Evolutionary conservation across 208 protist species (phyloP), one percentile per base, ranked within the genome.

Genomic region (Trypanosoma melophagium): DNA sequence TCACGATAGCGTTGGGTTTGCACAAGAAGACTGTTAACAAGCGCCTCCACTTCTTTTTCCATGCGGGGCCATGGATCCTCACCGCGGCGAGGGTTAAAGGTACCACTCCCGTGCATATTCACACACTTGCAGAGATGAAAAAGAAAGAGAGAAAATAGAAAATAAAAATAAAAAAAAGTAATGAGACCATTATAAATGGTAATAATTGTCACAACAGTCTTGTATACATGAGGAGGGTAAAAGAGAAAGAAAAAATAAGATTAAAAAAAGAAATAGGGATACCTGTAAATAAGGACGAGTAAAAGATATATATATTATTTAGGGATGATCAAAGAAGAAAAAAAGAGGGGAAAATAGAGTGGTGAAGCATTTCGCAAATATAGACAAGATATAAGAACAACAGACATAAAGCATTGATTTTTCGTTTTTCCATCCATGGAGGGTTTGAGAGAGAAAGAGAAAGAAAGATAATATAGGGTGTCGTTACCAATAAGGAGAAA

Each of bases 51-150:
- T 54, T 95, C 81, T 55, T 78, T 79, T 79, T 91, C 86, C 84
- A 95, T 91, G 59, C 83, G 71, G 16, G 82, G 86, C 86, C 86
- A 95, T 31, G 89, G 86, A 55, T 95, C 86, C 66, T 90, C 86
- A 40, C 80, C 78, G 54, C 70, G 25, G 45, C 75, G n/a, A 45
- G 53, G 52, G 44, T 16, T 35, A n/a, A 21, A n/a, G 41, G 1
- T 14, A 16, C 45, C 38, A 22, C 50, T 57, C 38, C 54, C 63
- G n/a, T 45, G 47, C 40, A 52, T 53, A 52, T 24, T 14, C 12
- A 40, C 3, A 52, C 1, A 57, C 16, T 41, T 0, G n/a, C 17
- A 66, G 21, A 66, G 44, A 19, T 10, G 13, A 56, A 40, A 50
- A 54, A 60, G 17, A 22, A 51, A 47, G 25, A 63, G 16, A 49